These are phyloP conservation scores for Filosporella fistucella DNA, from an alignment of 495 filamentous ascomycete genomes.

Conservation along the genomic window DNA sequence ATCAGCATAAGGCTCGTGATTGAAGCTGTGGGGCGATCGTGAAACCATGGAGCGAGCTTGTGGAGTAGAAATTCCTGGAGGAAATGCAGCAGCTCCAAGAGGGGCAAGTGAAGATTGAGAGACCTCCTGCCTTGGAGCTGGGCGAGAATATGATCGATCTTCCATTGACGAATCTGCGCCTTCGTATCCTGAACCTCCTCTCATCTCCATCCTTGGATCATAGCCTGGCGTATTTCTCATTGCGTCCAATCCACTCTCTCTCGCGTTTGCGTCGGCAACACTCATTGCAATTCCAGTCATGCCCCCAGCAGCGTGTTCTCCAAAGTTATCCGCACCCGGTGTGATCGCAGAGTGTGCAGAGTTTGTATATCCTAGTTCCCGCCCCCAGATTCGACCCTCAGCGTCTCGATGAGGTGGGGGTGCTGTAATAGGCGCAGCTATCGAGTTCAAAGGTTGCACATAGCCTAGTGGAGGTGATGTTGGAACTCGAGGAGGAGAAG, in stretches of 20 bases:
- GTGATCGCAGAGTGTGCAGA: constrained; percentile 46
- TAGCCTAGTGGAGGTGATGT: not conserved
- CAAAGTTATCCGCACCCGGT: constrained; percentile 72
- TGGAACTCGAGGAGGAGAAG: not conserved
- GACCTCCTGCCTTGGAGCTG: not conserved
- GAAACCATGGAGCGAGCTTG: constrained; percentile 33
- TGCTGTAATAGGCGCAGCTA: too few relatives aligned
- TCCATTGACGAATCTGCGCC: constrained; percentile 2
- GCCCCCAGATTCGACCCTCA: constrained; percentile 22
- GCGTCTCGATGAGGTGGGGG: constrained; percentile 21
- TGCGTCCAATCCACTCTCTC: constrained; percentile 70
- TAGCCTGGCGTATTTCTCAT: constrained; percentile 37
- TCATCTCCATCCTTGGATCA: constrained; percentile 6
- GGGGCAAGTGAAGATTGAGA: constrained; percentile 21
- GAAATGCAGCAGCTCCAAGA: constrained; percentile 22
- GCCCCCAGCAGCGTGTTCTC: constrained; percentile 65
- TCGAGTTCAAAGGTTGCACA: constrained; percentile 8
- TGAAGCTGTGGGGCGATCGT: constrained; percentile 24
- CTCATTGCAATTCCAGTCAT: constrained; percentile 72
- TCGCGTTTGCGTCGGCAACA: constrained; percentile 66
- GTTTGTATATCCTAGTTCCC: constrained; percentile 16
- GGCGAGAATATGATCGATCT: constrained; percentile 9
- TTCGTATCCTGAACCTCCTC: not conserved
- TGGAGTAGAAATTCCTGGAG: constrained; percentile 24
- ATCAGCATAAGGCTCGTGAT: constrained; percentile 30